A percentile compares a stretch with the other conserved stretches of the same genome.
Conservation (phyloP, 2,329 filamentous ascomycete genomes). For the Cryphonectria nitschkei region DNA sequence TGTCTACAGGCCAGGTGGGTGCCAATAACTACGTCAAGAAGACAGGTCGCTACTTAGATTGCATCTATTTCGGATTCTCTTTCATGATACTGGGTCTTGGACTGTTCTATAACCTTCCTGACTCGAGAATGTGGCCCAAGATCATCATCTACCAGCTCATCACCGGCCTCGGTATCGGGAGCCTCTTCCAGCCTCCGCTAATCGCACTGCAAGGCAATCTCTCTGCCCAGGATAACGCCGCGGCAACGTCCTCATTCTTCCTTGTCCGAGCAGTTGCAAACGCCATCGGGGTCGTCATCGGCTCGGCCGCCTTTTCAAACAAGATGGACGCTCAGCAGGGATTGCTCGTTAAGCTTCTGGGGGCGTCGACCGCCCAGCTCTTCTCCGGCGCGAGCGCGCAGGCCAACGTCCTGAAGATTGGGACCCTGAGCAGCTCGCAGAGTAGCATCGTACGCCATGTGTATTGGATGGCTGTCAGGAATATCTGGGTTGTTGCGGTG, state of each 20-base stretch:
- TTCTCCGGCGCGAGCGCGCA: background rate
- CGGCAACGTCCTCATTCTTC: conserved; percentile 67
- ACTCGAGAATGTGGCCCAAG: conserved; percentile 57
- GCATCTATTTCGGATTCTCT: conserved; percentile 62
- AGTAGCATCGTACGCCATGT: background rate
- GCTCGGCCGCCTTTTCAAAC: conserved; percentile 81
- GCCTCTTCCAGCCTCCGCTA: conserved; percentile 70
- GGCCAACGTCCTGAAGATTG: background rate
- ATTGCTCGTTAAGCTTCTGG: conserved; percentile 53
- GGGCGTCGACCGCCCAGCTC: conserved; percentile 31
- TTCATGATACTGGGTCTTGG: conserved; percentile 69
- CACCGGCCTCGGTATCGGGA: conserved; percentile 63
- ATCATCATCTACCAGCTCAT: conserved; percentile 66
- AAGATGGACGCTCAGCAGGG: conserved; percentile 62
- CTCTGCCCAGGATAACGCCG: conserved; percentile 66
- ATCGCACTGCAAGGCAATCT: conserved; percentile 70
- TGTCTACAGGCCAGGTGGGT: background rate
- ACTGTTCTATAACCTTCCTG: conserved; percentile 63
- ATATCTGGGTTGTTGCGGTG: background rate
- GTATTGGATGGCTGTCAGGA: conserved; percentile 3
- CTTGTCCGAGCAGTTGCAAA: conserved; percentile 73
- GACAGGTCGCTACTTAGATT: conserved; percentile 66
- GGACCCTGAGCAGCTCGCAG: background rate
- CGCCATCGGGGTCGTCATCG: conserved; percentile 70
- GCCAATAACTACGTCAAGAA: conserved; percentile 52